Base-by-base conservation (phyloP, 805 yeast genomes). In the Torulaspora franciscae region DNA sequence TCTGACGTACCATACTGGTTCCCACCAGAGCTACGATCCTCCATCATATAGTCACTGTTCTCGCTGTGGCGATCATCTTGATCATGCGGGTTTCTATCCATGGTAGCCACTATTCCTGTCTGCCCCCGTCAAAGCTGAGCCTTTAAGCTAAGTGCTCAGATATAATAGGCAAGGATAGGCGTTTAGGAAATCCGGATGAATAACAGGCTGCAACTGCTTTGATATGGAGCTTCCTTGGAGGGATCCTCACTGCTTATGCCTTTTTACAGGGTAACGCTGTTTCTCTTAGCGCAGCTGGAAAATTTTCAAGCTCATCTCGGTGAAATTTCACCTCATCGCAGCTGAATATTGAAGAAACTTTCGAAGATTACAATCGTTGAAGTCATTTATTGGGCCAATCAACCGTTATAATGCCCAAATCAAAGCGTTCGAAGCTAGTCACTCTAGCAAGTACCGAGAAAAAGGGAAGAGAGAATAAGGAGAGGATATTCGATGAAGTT, bases 401-500 rank as follows among this genome's bases (percentile, higher is more conserved):
- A 19, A 33, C 34, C 17, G 15, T 39, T n/a, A 71, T 55, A 47
- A 91, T 91, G 99, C 97, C 99, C 51, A 87, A 95, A 77, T 89
- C 97, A 29, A 90, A 82, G 67, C 91, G 98, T 79, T 84, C 96
- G 56, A 93, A 87, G 81, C 82, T 90, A 57, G 95, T 93, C 49
- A 86, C 98, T 10, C 75, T 93, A 57, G 93, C 99, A 30, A 91
- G 91, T 64, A 91, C 98, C 51, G 97, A 89, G 56, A 93, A 89
- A 69, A 93, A 93, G 65, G 96, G 96, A 40, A 81, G 83, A 55
- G 97, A 87, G 58, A 89, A 88, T 70, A 93, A 93, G 66, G 91
- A 80, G 56, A 76, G 91, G 59, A 81, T 91, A 55, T 93, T 89
- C 56, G 96, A 90, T 61, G 96, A 89, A 51, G 82, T 93, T 42